A percentile compares a stretch with the other conserved stretches of the same genome.
These are phyloP conservation scores for Fomes fomentarius DNA, from an alignment of 1,284 basidiomycete species.

Conservation along the genomic window DNA sequence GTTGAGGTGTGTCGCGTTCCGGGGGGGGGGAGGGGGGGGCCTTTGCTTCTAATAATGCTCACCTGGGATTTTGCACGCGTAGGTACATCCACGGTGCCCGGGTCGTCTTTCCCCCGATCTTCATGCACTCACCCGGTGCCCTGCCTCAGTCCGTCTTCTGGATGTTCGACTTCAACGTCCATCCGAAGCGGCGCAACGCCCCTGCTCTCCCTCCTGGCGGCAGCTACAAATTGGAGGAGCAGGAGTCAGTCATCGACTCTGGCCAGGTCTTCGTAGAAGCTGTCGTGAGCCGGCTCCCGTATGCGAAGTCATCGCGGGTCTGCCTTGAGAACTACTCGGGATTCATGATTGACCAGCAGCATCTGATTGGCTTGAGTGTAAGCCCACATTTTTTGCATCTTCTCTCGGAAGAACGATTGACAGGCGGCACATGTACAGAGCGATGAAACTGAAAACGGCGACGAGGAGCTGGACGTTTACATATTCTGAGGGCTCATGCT, in stretches of 20 bases:
- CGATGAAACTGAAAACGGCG: too few species aligned
- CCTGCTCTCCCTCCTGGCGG: neutral
- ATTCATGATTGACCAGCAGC: constrained; percentile 20
- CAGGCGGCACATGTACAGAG: too few species aligned
- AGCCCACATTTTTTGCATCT: too few species aligned
- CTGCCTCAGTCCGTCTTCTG: neutral
- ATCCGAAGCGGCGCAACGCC: constrained; percentile 28
- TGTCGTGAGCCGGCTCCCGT: constrained; percentile 18
- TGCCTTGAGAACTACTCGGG: constrained; percentile 15
- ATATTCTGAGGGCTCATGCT: too few species aligned
- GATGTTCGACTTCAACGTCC: constrained; percentile 42
- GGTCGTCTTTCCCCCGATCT: constrained; percentile 34
- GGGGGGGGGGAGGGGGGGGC: neutral
- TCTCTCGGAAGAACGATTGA: too few species aligned
- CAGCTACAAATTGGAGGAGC: neutral
- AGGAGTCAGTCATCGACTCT: neutral
- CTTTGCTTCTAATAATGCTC: neutral
- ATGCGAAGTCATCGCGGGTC: neutral
- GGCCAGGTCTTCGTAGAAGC: constrained; percentile 5
- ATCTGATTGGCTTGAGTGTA: constrained; percentile 20
- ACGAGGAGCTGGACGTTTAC: too few species aligned
- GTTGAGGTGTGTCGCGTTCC: constrained; percentile 21
- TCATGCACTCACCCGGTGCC: neutral
- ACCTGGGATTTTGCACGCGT: neutral
- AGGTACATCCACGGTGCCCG: constrained; percentile 53